A percentile compares a stretch with the other conserved stretches of the same genome.
phyloP scores from a whole-genome alignment of 768 basidiomycete genomes.

The Leccinum rimulosum region DNA sequence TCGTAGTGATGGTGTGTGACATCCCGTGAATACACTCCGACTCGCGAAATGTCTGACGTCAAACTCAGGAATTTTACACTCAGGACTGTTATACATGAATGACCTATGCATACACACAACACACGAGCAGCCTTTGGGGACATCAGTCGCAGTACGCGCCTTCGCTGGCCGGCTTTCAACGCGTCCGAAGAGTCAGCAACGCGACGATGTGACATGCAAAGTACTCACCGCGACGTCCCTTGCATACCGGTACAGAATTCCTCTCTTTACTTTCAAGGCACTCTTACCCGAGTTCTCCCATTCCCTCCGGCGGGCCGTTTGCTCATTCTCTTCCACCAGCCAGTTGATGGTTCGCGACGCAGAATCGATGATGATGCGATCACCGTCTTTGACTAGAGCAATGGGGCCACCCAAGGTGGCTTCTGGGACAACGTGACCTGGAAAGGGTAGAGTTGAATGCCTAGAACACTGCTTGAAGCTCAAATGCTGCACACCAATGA shows the following conservation, averaged over 20 bases:
- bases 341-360: constrained; percentile 64
- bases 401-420: constrained; percentile 84
- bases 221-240: constrained; percentile 78
- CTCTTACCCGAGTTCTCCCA: constrained; percentile 71
- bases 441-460: constrained; percentile 34
- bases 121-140: background rate
- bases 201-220: background rate
- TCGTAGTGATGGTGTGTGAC: constrained; percentile 48
- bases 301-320: constrained; percentile 53
- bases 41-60: too few species aligned
- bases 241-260: constrained; percentile 77
- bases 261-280: constrained; percentile 66
- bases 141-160: constrained; percentile 80
- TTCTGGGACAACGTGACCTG: constrained; percentile 62
- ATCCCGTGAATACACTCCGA: constrained; percentile 9
- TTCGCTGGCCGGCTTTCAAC: constrained; percentile 65
- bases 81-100: constrained; percentile 5
- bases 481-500: constrained; percentile 42
- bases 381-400: constrained; percentile 82
- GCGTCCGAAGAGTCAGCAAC: constrained; percentile 9
- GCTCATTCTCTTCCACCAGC: constrained; percentile 67
- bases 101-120: constrained; percentile 3
- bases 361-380: constrained; percentile 72
- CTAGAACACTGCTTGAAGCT: constrained; percentile 17
- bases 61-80: background rate